Evolutionary conservation across 2,329 filamentous ascomycete genomes (phyloP), one percentile per base, ranked within the genome.

Genomic region (Ramularia collo-cygni): DNA sequence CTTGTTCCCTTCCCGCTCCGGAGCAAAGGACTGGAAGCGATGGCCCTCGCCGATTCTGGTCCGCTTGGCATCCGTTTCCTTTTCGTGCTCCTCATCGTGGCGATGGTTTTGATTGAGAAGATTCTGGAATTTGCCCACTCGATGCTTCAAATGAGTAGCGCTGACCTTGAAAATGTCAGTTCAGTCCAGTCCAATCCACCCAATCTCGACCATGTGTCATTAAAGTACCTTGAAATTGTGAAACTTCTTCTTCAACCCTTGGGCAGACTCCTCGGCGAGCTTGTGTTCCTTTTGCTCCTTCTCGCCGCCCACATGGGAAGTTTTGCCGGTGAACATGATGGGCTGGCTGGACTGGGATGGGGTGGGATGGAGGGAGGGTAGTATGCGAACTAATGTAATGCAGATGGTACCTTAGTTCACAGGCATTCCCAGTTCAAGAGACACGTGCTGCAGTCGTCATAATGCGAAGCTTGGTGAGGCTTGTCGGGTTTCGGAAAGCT

Each of bases 1-100:
- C 42, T 84, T 72, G 62, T 96, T 95, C 18, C 81, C 83, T 8
- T 90, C 80, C 30, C 82, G 79, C 60, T 90, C 82, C 0, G 90
- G 90, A 27, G 93, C 93, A 65, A 85, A 98, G 3, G 86, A 94
- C n/a, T 83, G 63, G 68, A 88, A 96, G 29, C 90, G 81, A 59
- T 96, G 81, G 10, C 76, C 73, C 42, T 90, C 76, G 50, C 75
- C 73, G 35, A 92, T 82, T 12, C 67, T 73, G 14, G 73, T 76
- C 43, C 92, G 77, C 67, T 95, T 95, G 9, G 75, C 75, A 60
- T 96, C 90, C 30, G 85, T 90, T 8, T 64, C 71, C 62, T 90
- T 73, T 61, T 96, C 92, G 60, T 96, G 89, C 51, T 83, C 83
- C 64, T 96, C 90, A 59, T 95, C 90, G 60, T 95, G 90, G 39